These are phyloP conservation scores for Mycena vitilis DNA, from an alignment of 768 basidiomycete species.

Conservation along the genomic window DNA sequence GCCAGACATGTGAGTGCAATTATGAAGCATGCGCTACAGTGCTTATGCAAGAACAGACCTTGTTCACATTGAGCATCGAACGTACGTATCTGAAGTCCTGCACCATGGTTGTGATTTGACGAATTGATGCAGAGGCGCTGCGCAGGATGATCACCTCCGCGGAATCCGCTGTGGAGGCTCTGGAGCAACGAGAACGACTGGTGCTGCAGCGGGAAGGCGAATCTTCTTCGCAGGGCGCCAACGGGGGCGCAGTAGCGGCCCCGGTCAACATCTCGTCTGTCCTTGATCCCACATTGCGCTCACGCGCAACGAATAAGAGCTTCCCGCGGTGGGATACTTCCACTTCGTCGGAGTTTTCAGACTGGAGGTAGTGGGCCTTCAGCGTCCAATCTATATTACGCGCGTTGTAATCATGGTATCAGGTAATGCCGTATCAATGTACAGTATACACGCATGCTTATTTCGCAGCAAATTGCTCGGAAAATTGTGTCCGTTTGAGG, in stretches of 20 bases:
- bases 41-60: slow-evolving; percentile 37
- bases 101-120: slow-evolving; percentile 9
- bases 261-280: not conserved
- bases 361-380: slow-evolving; percentile 22
- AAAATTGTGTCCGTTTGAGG: too few relatives aligned
- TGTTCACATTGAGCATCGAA: slow-evolving; percentile 49
- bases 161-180: slow-evolving; percentile 38
- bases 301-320: not conserved
- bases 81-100: slow-evolving; percentile 32
- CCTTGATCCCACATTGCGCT: not conserved
- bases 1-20: slow-evolving; percentile 45
- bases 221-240: slow-evolving; percentile 19
- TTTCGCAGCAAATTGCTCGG: too few relatives aligned
- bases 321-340: slow-evolving; percentile 22
- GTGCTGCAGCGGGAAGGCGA: slow-evolving; percentile 15
- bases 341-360: slow-evolving; percentile 31
- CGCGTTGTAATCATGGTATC: not conserved
- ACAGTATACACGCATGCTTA: too few relatives aligned
- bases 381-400: slow-evolving; percentile 1
- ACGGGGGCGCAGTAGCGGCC: slow-evolving; percentile 22
- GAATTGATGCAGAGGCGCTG: slow-evolving; percentile 36
- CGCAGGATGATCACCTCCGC: slow-evolving; percentile 42
- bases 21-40: not conserved
- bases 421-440: too few relatives aligned
- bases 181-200: slow-evolving; percentile 41